A percentile compares a stretch with the other conserved stretches of the same genome.
Conservation (phyloP, 768 basidiomycete genomes). For the Suillus sp. region DNA sequence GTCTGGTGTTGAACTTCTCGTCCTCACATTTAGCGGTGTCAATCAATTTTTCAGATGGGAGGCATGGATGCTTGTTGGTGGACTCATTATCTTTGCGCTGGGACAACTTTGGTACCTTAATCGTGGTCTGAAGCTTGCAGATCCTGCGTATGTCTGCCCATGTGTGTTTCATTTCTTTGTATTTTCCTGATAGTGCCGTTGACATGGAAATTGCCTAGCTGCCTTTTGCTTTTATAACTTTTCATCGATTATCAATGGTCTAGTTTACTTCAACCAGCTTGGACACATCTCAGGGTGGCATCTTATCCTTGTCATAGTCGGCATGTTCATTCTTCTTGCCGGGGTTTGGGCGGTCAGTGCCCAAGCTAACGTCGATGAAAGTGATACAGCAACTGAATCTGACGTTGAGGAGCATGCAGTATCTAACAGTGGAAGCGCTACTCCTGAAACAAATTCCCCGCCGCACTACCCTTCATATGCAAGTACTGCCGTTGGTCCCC, state of each 20-base stretch:
- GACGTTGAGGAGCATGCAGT: background rate
- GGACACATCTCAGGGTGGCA: constrained; percentile 67
- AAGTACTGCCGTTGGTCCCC: constrained; percentile 33
- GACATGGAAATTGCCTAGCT: constrained; percentile 43
- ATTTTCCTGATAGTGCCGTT: background rate
- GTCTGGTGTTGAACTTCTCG: constrained; percentile 85
- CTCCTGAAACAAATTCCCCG: background rate
- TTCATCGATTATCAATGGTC: constrained; percentile 86
- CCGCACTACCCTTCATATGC: background rate
- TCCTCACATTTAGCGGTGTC: constrained; percentile 72
- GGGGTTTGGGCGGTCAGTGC: constrained; percentile 93
- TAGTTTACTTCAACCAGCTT: constrained; percentile 90
- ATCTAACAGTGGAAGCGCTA: background rate
- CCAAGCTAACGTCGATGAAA: constrained; percentile 57
- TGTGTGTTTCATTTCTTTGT: constrained; percentile 46
- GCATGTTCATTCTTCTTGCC: constrained; percentile 74
- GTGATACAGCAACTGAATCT: constrained; percentile 26
- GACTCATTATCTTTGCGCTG: constrained; percentile 72
- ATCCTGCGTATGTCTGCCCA: constrained; percentile 86
- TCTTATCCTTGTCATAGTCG: constrained; percentile 73
- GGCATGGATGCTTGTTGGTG: constrained; percentile 77
- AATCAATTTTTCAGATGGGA: constrained; percentile 88
- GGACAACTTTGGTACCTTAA: constrained; percentile 86
- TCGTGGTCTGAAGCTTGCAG: constrained; percentile 75
- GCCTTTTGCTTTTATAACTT: constrained; percentile 97